phyloP scores from a whole-genome alignment of 257 asterid genomes.

The Lavandula angustifolia region DNA sequence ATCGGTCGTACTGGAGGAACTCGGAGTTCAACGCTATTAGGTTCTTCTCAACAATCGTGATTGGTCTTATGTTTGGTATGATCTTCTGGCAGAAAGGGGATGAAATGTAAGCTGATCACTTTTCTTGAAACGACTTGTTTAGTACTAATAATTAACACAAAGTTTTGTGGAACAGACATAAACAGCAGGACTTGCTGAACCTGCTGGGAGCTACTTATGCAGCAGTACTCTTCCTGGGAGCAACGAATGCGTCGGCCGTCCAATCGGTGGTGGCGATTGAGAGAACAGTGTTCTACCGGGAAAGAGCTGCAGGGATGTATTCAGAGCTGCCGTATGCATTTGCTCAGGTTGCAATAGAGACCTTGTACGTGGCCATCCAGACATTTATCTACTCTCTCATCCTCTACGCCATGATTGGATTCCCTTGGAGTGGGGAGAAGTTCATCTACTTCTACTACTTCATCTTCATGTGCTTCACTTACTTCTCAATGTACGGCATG shows the following conservation, averaged over 20 bases:
- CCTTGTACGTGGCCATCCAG: conserved; percentile 69
- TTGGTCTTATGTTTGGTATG: conserved; percentile 56
- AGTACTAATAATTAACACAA: no score
- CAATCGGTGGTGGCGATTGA: conserved; percentile 74
- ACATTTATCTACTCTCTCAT: conserved; percentile 55
- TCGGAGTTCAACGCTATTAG: conserved; percentile 57
- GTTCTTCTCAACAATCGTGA: conserved; percentile 38
- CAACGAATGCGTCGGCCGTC: conserved; percentile 69
- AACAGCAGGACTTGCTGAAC: conserved; percentile 74
- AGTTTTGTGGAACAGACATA: conserved; percentile 41
- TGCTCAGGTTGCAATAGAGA: conserved; percentile 87
- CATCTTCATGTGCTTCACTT: conserved; percentile 82
- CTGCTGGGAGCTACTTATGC: conserved; percentile 81
- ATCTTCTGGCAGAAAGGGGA: conserved; percentile 56
- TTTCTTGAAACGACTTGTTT: no score
- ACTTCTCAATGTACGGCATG: conserved; percentile 90
- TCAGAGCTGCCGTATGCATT: conserved; percentile 86
- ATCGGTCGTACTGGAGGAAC: conserved; percentile 55
- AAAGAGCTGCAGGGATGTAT: conserved; percentile 89
- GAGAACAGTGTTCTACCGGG: conserved; percentile 84
- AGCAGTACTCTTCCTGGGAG: conserved; percentile 85
- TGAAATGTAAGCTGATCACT: conserved; percentile 32
- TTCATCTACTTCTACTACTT: conserved; percentile 78
- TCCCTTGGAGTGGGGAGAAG: conserved; percentile 56
- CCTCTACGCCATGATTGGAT: conserved; percentile 79